These are phyloP conservation scores for Didymella exigua DNA, from an alignment of 2,329 filamentous ascomycete genomes.

Conservation along the genomic window DNA sequence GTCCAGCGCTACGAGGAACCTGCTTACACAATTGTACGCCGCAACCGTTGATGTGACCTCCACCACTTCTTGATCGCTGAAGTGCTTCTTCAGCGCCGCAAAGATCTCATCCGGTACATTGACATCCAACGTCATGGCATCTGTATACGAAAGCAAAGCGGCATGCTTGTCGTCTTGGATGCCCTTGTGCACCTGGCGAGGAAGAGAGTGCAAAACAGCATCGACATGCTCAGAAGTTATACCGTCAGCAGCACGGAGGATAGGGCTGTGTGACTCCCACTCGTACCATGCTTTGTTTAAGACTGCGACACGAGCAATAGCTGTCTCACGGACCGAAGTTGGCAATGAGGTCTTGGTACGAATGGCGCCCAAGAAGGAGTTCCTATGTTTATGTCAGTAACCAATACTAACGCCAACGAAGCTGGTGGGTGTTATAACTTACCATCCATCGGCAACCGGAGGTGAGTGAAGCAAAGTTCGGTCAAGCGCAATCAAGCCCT, in stretches of 20 bases:
- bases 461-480: constrained; percentile 61
- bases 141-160: constrained; percentile 74
- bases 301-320: constrained; percentile 80
- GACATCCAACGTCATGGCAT: constrained; percentile 82
- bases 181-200: constrained; percentile 11
- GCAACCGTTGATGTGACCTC: constrained; percentile 81
- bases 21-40: constrained; percentile 83
- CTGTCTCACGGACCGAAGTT: constrained; percentile 69
- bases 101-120: constrained; percentile 73
- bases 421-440: constrained; percentile 1
- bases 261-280: constrained; percentile 77
- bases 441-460: constrained; percentile 62
- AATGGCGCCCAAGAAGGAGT: constrained; percentile 62
- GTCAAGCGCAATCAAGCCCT: constrained; percentile 59
- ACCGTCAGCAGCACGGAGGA: constrained; percentile 52
- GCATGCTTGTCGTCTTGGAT: constrained; percentile 65
- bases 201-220: constrained; percentile 32
- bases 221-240: constrained; percentile 58
- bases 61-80: constrained; percentile 74
- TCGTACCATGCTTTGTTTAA: constrained; percentile 86
- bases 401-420: not conserved
- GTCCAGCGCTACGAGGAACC: constrained; percentile 82
- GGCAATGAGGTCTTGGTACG: constrained; percentile 59
- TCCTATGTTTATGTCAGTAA: constrained; percentile 42
- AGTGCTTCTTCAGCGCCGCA: constrained; percentile 63